A percentile compares a stretch with the other conserved stretches of the same genome.
These are phyloP conservation scores for Aspergillus sojae DNA, from an alignment of 2,329 filamentous ascomycete genomes.

Conservation along the genomic window DNA sequence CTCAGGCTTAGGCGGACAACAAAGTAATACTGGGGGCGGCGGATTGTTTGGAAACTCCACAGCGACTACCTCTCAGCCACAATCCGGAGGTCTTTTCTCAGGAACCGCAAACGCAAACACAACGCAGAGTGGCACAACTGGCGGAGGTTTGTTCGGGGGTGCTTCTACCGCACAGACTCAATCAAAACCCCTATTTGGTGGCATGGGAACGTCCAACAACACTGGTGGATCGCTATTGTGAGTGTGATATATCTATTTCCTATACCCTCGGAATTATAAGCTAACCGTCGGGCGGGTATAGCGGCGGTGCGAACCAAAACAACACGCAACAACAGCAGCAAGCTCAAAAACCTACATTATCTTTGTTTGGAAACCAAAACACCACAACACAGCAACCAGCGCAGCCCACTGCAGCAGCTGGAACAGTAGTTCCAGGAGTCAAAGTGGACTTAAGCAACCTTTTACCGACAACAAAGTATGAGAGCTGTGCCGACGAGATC, in stretches of 20 bases:
- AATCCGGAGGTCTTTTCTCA: constrained; percentile 29
- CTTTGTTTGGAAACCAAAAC: constrained; percentile 41
- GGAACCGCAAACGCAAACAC: constrained; percentile 20
- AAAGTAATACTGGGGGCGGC: constrained; percentile 28
- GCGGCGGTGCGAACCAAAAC: constrained; percentile 28
- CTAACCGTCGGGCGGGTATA: background rate
- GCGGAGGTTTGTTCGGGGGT: constrained; percentile 38
- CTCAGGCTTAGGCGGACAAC: constrained; percentile 30
- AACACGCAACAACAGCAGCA: constrained; percentile 39
- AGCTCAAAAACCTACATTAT: constrained; percentile 53
- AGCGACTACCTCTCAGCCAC: constrained; percentile 34
- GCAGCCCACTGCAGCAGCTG: constrained; percentile 35
- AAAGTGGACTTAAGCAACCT: constrained; percentile 79
- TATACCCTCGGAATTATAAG: background rate
- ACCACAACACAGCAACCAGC: constrained; percentile 33
- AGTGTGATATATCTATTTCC: constrained; percentile 24
- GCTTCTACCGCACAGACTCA: constrained; percentile 35
- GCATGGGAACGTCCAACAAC: constrained; percentile 31
- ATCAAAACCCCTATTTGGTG: constrained; percentile 38
- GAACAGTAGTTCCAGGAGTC: constrained; percentile 64
- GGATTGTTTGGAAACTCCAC: constrained; percentile 33
- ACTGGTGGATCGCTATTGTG: constrained; percentile 38
- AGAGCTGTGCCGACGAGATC: constrained; percentile 80
- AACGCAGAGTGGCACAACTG: constrained; percentile 27
- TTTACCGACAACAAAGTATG: constrained; percentile 85